A percentile compares a stretch with the other conserved stretches of the same genome.
Conservation (phyloP, 768 basidiomycete species). For the Russula vinacea region DNA sequence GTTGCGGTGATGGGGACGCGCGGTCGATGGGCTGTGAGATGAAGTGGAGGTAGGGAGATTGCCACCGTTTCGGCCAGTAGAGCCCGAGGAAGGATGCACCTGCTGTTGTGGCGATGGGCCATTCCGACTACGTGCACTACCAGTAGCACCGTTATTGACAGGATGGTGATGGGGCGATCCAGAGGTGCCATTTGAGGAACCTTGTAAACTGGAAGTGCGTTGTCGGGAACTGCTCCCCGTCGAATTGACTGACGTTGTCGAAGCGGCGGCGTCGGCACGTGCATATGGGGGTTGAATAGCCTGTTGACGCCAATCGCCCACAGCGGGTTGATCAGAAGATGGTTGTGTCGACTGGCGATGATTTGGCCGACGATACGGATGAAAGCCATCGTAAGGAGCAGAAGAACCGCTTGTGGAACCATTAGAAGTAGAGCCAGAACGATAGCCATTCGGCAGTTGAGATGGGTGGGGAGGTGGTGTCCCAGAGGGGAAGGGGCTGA, state of each 20-base stretch:
- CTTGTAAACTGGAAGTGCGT: constrained; percentile 70
- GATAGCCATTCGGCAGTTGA: constrained; percentile 45
- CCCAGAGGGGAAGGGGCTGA: constrained; percentile 65
- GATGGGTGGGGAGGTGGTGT: constrained; percentile 62
- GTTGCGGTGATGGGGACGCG: constrained; percentile 46
- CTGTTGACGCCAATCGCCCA: constrained; percentile 48
- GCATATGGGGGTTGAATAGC: constrained; percentile 74
- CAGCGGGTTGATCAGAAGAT: constrained; percentile 32
- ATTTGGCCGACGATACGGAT: constrained; percentile 75
- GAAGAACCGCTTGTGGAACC: constrained; percentile 41
- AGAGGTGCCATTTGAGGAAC: constrained; percentile 43
- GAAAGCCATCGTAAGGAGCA: constrained; percentile 54
- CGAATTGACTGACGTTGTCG: constrained; percentile 76
- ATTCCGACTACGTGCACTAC: constrained; percentile 29
- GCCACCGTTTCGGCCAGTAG: constrained; percentile 12
- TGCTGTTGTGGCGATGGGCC: constrained; percentile 28
- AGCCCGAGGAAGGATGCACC: constrained; percentile 20
- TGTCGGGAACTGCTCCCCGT: constrained; percentile 50
- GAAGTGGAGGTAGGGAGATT: constrained; percentile 20
- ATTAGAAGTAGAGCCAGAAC: constrained; percentile 36
- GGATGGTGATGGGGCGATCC: constrained; percentile 35
- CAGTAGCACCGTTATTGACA: constrained; percentile 28
- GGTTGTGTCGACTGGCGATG: constrained; percentile 36
- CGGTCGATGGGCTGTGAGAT: constrained; percentile 29
- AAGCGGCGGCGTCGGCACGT: constrained; percentile 74